Evolutionary conservation across 495 filamentous ascomycete species (phyloP), one percentile per base, ranked within the genome.

Genomic region (Chlorociboria aeruginascens): DNA sequence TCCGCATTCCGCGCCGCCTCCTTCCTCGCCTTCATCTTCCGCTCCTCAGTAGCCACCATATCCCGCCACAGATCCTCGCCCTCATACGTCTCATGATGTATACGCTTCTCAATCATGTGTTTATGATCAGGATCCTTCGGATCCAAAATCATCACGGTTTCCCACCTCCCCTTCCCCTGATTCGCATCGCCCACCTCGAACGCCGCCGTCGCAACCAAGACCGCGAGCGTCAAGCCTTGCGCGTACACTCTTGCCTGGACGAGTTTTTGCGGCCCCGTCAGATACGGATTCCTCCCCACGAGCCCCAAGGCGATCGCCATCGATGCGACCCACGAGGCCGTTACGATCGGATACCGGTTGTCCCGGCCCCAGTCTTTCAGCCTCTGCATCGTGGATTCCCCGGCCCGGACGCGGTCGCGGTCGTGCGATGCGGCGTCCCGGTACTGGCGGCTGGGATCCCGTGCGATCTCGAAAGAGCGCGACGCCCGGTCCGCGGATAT

Each of bases 211-310:
- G 86, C 87, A 57, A 95, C 70, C 50, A 98, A 67, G 44, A 97
- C 86, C 59, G 84, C 85, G 13, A 98, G 67, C 41, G 92, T 96
- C 57, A 95, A 67, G 12, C 88, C 89, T 69, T 98, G 92, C n/a
- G 92, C 92, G 68, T 97, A 97, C 51, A 98, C 83, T 72, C 92
- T 80, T 8, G 93, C 93, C 73, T 98, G 92, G 14, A 98, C 92
- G 25, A 98, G 70, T 72, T 98, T 98, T 76, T 98, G 92, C 54
- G 71, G 63, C 1, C 74, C 77, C 14, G 71, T 77, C 7, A 97
- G 65, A 65, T 85, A 88, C 41, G 74, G 77, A 65, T 86, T 89
- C 50, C 86, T 74, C 44, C 82, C 74, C 36, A 96, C 90, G 8
- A 95, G 56, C 35, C 69, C 82, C 28, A 95, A 72, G 0, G 86